Evolutionary conservation across 306 rosid species (phyloP), one percentile per base, ranked within the genome.

Genomic region (Gastrolobium villosum): DNA sequence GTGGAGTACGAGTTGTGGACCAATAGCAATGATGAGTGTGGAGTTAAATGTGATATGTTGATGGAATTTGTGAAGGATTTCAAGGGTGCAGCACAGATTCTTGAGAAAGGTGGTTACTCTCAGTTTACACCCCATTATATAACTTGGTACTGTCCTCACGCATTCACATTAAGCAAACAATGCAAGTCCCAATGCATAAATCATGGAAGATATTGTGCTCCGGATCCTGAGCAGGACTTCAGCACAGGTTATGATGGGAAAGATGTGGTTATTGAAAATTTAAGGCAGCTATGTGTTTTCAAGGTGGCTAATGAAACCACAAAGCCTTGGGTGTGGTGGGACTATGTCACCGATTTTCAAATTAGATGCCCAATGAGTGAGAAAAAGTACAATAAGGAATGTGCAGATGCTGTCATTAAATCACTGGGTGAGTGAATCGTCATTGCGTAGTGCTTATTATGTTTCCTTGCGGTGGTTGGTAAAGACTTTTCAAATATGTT

Each of bases 201-300:
- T 84, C 96, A 88, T 45, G 97, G 97, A 76, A 92, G 97, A 81
- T 92, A 92, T 69, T 92, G 97, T 65, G 97, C 98, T 79, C 98
- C 98, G 35, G 98, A 93, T 86, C 98, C 98, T 64, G 98, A 93
- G 76, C 98, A 93, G 71, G 98, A 93, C 86, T 93, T 93, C 88
- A 89, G 92, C 85, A 52, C 84, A 41, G 98, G 98, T 80, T 93
- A 93, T 71, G 93, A 93, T 26, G 98, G 98, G 49, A 91, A 85
- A 88, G 88, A 93, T 30, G 98, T 93, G 72, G 98, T 93, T 79
- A 26, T 89, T 74, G 98, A 93, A 83, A 93, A 93, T 88, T 83
- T 93, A 70, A 88, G 97, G 87, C 97, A 92, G 87, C 90, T 92
- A 4, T 92, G 97, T 83, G 96, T 92, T 84, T 92, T 82, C 72